phyloP scores from a whole-genome alignment of 805 yeast genomes.

The Scheffersomyces ergatensis region DNA sequence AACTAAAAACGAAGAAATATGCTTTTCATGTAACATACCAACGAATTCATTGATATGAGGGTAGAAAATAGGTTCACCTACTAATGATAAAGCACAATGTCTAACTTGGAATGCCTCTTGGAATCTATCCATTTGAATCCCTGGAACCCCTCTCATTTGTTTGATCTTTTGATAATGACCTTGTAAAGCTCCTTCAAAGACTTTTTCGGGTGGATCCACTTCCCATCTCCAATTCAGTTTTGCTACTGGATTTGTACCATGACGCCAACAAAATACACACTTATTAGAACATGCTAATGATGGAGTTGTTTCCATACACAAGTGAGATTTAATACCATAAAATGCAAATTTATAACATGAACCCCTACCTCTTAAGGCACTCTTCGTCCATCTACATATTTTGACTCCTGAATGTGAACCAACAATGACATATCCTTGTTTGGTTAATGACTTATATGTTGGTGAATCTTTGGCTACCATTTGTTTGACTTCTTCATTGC shows the following conservation, averaged over 20 bases:
- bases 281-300: slow-evolving; percentile 90
- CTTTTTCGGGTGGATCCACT: slow-evolving; percentile 83
- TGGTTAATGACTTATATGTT: slow-evolving; percentile 81
- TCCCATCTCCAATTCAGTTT: slow-evolving; percentile 94
- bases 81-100: slow-evolving; percentile 90
- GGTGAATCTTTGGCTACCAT: slow-evolving; percentile 92
- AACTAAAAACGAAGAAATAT: slow-evolving; percentile 82
- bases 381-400: slow-evolving; percentile 94
- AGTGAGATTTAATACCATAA: slow-evolving; percentile 84
- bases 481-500: slow-evolving; percentile 45
- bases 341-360: slow-evolving; percentile 92
- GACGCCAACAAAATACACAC: slow-evolving; percentile 97
- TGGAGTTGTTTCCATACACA: slow-evolving; percentile 96
- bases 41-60: slow-evolving; percentile 88
- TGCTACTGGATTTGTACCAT: slow-evolving; percentile 95
- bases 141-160: slow-evolving; percentile 95
- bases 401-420: slow-evolving; percentile 96
- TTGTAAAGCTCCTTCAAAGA: slow-evolving; percentile 77
- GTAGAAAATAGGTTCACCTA: slow-evolving; percentile 93
- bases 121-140: slow-evolving; percentile 84
- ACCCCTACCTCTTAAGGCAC: slow-evolving; percentile 91
- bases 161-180: slow-evolving; percentile 92
- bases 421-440: slow-evolving; percentile 90
- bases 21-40: slow-evolving; percentile 72
- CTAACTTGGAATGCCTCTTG: slow-evolving; percentile 86